Base-by-base conservation (phyloP, 768 basidiomycete species). In the Wakefieldia striispora region DNA sequence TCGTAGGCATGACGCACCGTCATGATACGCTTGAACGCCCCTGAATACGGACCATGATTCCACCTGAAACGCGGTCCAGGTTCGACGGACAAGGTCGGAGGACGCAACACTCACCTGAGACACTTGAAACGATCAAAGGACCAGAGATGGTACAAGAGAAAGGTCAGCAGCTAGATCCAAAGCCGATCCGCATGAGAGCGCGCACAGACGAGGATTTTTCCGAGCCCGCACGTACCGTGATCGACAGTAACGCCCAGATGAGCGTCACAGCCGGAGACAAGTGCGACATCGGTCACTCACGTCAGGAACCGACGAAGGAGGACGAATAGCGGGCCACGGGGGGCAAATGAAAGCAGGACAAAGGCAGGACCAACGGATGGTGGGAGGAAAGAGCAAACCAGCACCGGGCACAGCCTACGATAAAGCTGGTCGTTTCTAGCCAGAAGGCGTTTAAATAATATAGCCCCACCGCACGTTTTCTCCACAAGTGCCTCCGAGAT, bases 21-120 rank as follows among this genome's bases (percentile, higher is more conserved):
- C 90, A 92, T 91, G 62, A 91, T 61, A 23, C 91, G 81, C 66
- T 89, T 91, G 71, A 91, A 91, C 3, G 85, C 78, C n/a, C 86
- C 87, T 14, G 82, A 77, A 50, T 80, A 67, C 3, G 78, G 75
- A 1, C 83, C 85, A 24, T 76, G 78, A 58, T 83, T 80, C 86
- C 86, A 89, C 63, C 87, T 88, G n/a, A 23, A 26, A 3, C 5
- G 16, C 13, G 8, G 16, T 6, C 33, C 14, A 33, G 16, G 35
- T 35, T 14, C 17, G 34, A 36, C 10, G 6, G 11, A 20, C 20
- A 17, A 23, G 4, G 20, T 14, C 13, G 21, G 33, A 26, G 3
- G n/a, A 16, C 17, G 27, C 1, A 7, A 5, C 8, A 10, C 41
- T 55, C 51, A 86, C 86, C 60, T 82, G 45, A 91, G 63, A 63